Evolutionary conservation across 331 rosid genomes (phyloP), one percentile per base, ranked within the genome.

Genomic region (Spiraea crenata): DNA sequence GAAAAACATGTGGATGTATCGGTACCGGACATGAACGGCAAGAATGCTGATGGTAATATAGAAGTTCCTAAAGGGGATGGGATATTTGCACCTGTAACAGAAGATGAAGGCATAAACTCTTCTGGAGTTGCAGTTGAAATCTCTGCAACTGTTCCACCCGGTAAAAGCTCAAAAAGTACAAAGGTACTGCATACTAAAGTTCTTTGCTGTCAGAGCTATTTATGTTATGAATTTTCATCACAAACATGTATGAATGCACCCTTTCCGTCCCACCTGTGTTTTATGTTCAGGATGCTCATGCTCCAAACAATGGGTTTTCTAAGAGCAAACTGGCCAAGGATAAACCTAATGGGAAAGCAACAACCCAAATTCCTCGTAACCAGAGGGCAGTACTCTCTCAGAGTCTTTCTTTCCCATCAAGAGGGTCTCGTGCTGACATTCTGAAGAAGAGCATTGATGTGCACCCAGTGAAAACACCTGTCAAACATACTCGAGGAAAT

Each of bases 381-480:
- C 89, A 76, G 25, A 80, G 81, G 73, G 76, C 75, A 68, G 54
- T 62, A 42, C 82, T 87, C 69, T 86, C 96, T 67, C 96, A 89
- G 78, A 95, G 97, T 76, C 85, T 85, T 63, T 82, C 96, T 20
- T 86, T 91, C 67, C 97, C 97, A 10, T 47, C 89, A 16, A 90
- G 78, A 81, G 72, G 87, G 72, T 72, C 79, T 73, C 52, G 66
- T 67, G 79, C 71, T 25, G 95, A 86, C 57, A 74, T 71, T 54
- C 74, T 84, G 83, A 91, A 83, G 83, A 90, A 89, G 80, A 93
- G 88, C 76, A 48, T 82, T 40, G 89, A 86, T 70, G 90, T 79
- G 37, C 63, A 74, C 67, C 80, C 75, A 3, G 50, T 48, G 72
- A 89, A 87, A 82, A 64, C 57, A 37, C 84, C 77, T 65, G 65